These are phyloP conservation scores for Cryptosporidium canis DNA, from an alignment of 169 alveolate genomes.

Conservation along the genomic window DNA sequence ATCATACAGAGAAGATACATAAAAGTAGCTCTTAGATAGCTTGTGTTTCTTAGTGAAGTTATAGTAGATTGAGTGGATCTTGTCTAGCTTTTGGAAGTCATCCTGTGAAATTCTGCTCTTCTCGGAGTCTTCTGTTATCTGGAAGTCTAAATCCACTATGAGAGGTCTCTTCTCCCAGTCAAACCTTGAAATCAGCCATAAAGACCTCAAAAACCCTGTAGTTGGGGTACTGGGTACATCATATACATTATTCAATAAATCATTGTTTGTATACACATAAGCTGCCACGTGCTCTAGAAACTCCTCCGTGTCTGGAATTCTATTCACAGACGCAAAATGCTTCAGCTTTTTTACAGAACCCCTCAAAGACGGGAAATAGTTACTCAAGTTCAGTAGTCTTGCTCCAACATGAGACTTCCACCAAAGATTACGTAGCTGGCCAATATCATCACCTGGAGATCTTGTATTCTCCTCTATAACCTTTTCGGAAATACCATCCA, in stretches of 20 bases:
- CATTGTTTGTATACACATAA: slow-evolving; percentile 29
- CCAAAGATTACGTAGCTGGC: slow-evolving; percentile 35
- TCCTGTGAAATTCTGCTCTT: not conserved
- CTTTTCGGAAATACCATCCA: slow-evolving; percentile 18
- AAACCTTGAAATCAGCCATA: slow-evolving; percentile 20
- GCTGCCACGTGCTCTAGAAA: slow-evolving; percentile 58
- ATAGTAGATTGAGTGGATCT: slow-evolving; percentile 16
- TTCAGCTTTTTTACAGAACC: slow-evolving; percentile 38
- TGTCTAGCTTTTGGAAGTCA: slow-evolving; percentile 25
- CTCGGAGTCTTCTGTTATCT: slow-evolving; percentile 1
- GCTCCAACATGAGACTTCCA: slow-evolving; percentile 30
- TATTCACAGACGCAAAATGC: slow-evolving; percentile 30
- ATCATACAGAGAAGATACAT: slow-evolving; percentile 45
- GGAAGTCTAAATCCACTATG: slow-evolving; percentile 43
- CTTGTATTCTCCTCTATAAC: slow-evolving; percentile 4
- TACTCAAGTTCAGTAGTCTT: slow-evolving; percentile 14
- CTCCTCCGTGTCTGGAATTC: slow-evolving; percentile 38
- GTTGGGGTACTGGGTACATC: slow-evolving; percentile 25
- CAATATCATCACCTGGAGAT: not conserved
- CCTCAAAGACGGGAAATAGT: slow-evolving; percentile 46
- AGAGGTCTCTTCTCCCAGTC: slow-evolving; percentile 59
- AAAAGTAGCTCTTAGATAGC: not conserved
- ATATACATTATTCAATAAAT: not conserved
- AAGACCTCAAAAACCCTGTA: slow-evolving; percentile 46
- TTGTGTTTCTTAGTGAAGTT: slow-evolving; percentile 9